Percentiles rank a stretch among this genome's conserved stretches.
phyloP scores from a whole-genome alignment of 805 yeast genomes.

The Wickerhamiella shivajii region DNA sequence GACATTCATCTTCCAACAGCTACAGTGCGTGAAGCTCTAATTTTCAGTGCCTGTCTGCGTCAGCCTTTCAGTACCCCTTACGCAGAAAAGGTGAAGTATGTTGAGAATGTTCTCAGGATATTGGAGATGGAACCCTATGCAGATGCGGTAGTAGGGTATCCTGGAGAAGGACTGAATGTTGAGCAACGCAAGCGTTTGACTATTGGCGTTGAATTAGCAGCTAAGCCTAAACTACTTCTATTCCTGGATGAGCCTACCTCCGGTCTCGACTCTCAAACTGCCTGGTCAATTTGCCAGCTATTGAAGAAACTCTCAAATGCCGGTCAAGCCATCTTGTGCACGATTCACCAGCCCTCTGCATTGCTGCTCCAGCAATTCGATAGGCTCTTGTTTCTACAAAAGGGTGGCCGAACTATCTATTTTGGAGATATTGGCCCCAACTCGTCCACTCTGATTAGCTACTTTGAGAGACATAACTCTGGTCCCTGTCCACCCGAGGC shows the following conservation, averaged over 20 bases:
- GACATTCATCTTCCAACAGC: conserved; percentile 51
- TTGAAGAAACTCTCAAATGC: conserved; percentile 47
- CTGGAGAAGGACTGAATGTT: conserved; percentile 51
- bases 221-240: conserved; percentile 43
- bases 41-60: conserved; percentile 52
- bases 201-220: conserved; percentile 52
- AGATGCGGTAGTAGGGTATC: conserved; percentile 56
- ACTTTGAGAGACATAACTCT: conserved; percentile 57
- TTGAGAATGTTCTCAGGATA: conserved; percentile 45
- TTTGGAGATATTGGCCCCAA: conserved; percentile 61
- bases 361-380: conserved; percentile 49
- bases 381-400: conserved; percentile 44
- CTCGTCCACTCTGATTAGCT: conserved; percentile 39
- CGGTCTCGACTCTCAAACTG: conserved; percentile 41
- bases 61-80: conserved; percentile 42
- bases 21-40: conserved; percentile 57
- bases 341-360: conserved; percentile 63
- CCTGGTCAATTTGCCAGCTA: conserved; percentile 53
- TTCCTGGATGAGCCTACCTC: conserved; percentile 56
- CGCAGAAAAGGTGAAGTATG: conserved; percentile 45
- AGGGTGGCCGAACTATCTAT: conserved; percentile 62
- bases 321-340: conserved; percentile 57
- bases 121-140: conserved; percentile 52
- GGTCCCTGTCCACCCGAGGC: conserved; percentile 39
- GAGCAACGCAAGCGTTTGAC: conserved; percentile 48